Percentiles rank a stretch among this genome's conserved stretches.
Conservation (phyloP, 306 rosid species). For the Trifolium pratense region DNA sequence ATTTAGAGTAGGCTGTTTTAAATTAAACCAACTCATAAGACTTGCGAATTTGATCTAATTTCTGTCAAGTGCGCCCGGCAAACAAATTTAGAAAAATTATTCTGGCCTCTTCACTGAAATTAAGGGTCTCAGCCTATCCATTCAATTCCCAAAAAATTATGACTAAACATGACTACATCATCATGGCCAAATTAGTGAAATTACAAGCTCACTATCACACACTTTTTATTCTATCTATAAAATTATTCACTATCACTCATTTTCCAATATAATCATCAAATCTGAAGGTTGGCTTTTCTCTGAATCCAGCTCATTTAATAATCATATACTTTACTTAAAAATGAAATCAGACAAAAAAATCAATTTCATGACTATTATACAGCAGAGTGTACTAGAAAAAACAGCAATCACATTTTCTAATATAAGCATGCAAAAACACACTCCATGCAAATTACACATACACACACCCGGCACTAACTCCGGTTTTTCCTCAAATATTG, state of each 20-base stretch:
- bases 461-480: conserved; percentile 7
- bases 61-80: no score
- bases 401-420: neutral
- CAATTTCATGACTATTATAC: neutral
- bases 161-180: neutral
- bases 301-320: neutral
- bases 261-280: neutral
- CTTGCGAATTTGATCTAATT: no score
- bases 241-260: neutral
- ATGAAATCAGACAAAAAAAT: neutral
- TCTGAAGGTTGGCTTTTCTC: neutral
- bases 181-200: neutral
- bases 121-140: neutral
- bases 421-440: conserved; percentile 13
- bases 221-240: neutral
- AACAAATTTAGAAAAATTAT: no score
- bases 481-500: neutral
- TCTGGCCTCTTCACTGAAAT: neutral
- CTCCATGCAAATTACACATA: neutral
- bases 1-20: no score
- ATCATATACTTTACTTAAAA: neutral
- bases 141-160: neutral
- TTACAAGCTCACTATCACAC: neutral
- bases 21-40: no score
- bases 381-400: neutral